Conservation (phyloP, 2,329 filamentous ascomycete genomes). For the Hypoxylon sp. region DNA sequence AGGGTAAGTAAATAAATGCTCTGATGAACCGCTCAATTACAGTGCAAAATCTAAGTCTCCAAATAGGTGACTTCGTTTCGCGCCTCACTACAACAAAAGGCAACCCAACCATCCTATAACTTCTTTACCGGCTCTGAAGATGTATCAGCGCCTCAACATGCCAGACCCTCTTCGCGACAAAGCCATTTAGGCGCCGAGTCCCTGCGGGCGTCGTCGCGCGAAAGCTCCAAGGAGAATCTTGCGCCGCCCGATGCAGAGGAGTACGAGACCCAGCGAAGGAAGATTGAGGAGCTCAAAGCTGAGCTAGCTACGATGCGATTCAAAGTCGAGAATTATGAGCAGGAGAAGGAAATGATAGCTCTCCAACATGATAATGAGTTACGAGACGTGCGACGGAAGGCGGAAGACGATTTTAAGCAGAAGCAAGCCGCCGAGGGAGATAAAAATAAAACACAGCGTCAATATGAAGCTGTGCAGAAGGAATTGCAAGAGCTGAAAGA, state of each 20-base stretch:
- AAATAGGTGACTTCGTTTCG: slow-evolving; percentile 63
- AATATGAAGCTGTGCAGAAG: slow-evolving; percentile 64
- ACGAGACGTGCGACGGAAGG: slow-evolving; percentile 81
- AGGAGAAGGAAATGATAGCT: slow-evolving; percentile 85
- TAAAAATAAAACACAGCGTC: slow-evolving; percentile 63
- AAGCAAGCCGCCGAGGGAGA: slow-evolving; percentile 72
- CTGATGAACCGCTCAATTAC: neutral
- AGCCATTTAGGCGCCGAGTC: slow-evolving; percentile 58
- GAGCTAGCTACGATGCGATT: slow-evolving; percentile 91
- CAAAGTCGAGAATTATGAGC: slow-evolving; percentile 86
- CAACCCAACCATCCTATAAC: slow-evolving; percentile 70
- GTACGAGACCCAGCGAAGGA: slow-evolving; percentile 70
- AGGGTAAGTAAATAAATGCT: slow-evolving; percentile 51
- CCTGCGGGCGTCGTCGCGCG: slow-evolving; percentile 65
- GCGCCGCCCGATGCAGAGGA: slow-evolving; percentile 71
- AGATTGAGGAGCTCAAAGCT: slow-evolving; percentile 85
- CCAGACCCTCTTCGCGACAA: slow-evolving; percentile 59
- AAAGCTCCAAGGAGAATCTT: slow-evolving; percentile 73
- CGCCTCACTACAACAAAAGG: slow-evolving; percentile 58
- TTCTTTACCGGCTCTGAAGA: slow-evolving; percentile 69
- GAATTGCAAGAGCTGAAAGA: slow-evolving; percentile 69
- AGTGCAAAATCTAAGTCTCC: slow-evolving; percentile 11
- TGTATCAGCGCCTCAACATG: slow-evolving; percentile 52
- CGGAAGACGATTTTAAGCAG: slow-evolving; percentile 86
- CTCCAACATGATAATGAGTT: slow-evolving; percentile 88